These are phyloP conservation scores for Diaporthe sp. DNA, from an alignment of 2,329 filamentous ascomycete species.

Conservation along the genomic window DNA sequence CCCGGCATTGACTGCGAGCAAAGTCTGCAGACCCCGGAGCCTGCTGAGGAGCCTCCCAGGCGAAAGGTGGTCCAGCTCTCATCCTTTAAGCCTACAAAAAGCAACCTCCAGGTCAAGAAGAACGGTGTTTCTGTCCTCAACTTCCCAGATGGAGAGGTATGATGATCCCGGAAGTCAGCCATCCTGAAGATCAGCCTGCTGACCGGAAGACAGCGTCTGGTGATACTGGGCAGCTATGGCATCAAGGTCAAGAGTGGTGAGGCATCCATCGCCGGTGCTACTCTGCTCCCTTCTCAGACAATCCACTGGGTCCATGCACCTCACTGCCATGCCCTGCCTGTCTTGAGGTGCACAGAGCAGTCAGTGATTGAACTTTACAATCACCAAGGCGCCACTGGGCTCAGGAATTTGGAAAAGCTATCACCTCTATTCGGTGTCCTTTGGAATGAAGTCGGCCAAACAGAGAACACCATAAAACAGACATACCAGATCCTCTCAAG, in stretches of 20 bases:
- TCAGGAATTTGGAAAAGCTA: conserved; percentile 70
- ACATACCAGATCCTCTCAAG: conserved; percentile 57
- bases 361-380: conserved; percentile 69
- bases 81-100: conserved; percentile 61
- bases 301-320: conserved; percentile 75
- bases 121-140: conserved; percentile 59
- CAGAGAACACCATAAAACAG: background rate
- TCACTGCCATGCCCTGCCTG: conserved; percentile 78
- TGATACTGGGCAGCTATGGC: conserved; percentile 78
- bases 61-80: conserved; percentile 54
- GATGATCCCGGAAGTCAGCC: background rate
- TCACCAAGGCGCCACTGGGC: conserved; percentile 60
- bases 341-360: conserved; percentile 69
- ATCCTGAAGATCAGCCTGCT: conserved; percentile 14
- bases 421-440: conserved; percentile 77
- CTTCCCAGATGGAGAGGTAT: conserved; percentile 66
- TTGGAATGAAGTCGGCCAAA: conserved; percentile 66
- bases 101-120: conserved; percentile 57
- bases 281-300: conserved; percentile 63
- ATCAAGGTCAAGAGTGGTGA: conserved; percentile 73
- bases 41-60: conserved; percentile 44
- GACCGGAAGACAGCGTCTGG: conserved; percentile 64
- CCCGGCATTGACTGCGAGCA: conserved; percentile 23
- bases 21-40: conserved; percentile 43
- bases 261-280: conserved; percentile 76